These are phyloP conservation scores for Cyamopsis tetragonoloba DNA, from an alignment of 306 rosid genomes.

Conservation along the genomic window DNA sequence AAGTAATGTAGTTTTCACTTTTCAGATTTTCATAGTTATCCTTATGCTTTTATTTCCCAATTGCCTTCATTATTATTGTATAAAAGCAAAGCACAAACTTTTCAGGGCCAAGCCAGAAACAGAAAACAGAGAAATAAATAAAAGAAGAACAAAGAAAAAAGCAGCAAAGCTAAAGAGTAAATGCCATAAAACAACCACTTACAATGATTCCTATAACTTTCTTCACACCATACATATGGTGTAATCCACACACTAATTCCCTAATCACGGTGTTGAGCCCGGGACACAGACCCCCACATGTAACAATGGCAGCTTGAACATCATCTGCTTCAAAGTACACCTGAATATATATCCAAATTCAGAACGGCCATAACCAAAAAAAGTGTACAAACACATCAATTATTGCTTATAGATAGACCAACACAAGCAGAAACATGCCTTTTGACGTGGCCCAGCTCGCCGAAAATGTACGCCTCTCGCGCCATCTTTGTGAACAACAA, in stretches of 20 bases:
- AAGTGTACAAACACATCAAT: background rate
- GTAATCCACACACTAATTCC: conserved; percentile 78
- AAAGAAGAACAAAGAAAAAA: background rate
- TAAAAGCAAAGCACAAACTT: background rate
- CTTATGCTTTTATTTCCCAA: background rate
- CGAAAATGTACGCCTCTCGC: conserved; percentile 89
- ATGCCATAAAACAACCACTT: conserved; percentile 24
- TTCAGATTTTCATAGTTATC: background rate
- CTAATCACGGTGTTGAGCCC: conserved; percentile 98
- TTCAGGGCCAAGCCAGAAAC: background rate
- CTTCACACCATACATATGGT: conserved; percentile 89
- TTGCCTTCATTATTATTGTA: background rate
- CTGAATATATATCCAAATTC: conserved; percentile 38
- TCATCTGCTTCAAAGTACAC: conserved; percentile 80
- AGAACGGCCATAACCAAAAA: background rate
- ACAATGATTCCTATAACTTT: conserved; percentile 78
- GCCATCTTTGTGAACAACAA: conserved; percentile 76
- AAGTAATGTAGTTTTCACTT: too few species aligned
- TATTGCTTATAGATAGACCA: background rate
- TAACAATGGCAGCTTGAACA: conserved; percentile 87
- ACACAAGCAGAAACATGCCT: conserved; percentile 33
- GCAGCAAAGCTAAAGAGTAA: background rate
- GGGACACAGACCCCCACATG: conserved; percentile 98
- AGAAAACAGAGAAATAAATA: background rate
- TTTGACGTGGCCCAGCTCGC: conserved; percentile 98